phyloP scores from a whole-genome alignment of 305 asterid genomes.

The Nicotiana rustica region DNA sequence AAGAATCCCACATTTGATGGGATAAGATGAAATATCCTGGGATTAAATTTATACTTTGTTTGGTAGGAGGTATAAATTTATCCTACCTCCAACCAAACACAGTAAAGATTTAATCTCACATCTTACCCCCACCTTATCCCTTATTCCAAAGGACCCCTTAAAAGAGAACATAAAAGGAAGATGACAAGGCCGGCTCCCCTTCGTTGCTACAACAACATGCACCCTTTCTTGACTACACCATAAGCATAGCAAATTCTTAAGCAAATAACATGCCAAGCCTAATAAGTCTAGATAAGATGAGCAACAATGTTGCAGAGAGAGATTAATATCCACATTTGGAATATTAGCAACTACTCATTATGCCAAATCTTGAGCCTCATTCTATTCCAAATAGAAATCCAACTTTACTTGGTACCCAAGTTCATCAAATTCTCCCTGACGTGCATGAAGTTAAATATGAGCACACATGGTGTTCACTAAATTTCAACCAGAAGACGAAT shows the following conservation, averaged over 20 bases:
- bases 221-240: background rate
- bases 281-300: background rate
- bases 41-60: no score
- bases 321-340: background rate
- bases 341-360: background rate
- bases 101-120: no score
- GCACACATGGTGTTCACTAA: background rate
- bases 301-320: background rate
- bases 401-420: background rate
- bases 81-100: no score
- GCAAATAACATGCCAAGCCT: conserved; percentile 8
- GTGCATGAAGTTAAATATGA: background rate
- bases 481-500: background rate
- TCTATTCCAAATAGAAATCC: background rate
- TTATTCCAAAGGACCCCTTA: no score
- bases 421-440: background rate
- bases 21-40: no score
- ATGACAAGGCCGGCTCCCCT: background rate
- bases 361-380: background rate
- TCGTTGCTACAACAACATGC: background rate
- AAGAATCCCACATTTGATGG: no score
- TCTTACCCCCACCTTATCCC: no score
- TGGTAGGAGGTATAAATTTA: no score
- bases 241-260: background rate
- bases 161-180: background rate